These are phyloP conservation scores for Solanum hybrid DNA, from an alignment of 305 asterid genomes.

Conservation along the genomic window DNA sequence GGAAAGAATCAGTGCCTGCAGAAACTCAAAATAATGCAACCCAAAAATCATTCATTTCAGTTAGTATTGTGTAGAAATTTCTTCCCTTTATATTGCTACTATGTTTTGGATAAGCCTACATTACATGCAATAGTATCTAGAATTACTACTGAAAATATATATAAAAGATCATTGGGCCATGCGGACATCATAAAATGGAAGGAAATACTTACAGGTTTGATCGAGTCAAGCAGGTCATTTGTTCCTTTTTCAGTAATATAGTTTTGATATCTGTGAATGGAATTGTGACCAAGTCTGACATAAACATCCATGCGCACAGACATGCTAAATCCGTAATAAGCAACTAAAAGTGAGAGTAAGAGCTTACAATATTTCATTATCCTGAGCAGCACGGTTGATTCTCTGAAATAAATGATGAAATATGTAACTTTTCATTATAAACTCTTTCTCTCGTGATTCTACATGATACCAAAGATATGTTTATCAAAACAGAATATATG, in stretches of 20 bases:
- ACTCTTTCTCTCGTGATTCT: background rate
- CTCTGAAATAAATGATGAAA: conserved; percentile 41
- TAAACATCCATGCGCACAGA: background rate
- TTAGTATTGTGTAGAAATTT: background rate
- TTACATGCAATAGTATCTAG: background rate
- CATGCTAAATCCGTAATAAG: conserved; percentile 1
- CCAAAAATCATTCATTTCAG: background rate
- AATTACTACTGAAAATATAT: background rate
- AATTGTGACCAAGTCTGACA: conserved; percentile 3
- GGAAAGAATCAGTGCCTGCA: conserved; percentile 72
- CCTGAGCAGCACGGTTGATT: conserved; percentile 35
- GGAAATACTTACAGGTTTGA: conserved; percentile 60
- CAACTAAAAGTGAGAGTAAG: conserved; percentile 7
- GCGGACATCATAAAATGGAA: conserved; percentile 5
- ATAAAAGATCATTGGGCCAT: background rate
- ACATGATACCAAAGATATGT: background rate
- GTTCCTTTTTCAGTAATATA: conserved; percentile 54
- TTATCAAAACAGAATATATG: background rate
- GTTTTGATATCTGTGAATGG: conserved; percentile 72
- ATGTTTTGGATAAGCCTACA: background rate
- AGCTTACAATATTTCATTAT: conserved; percentile 63
- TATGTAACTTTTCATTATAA: background rate
- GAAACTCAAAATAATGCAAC: conserved; percentile 20
- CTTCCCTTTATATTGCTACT: background rate
- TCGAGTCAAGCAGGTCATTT: conserved; percentile 42